phyloP scores from a whole-genome alignment of 805 yeast species.

The Yarrowia sp. region DNA sequence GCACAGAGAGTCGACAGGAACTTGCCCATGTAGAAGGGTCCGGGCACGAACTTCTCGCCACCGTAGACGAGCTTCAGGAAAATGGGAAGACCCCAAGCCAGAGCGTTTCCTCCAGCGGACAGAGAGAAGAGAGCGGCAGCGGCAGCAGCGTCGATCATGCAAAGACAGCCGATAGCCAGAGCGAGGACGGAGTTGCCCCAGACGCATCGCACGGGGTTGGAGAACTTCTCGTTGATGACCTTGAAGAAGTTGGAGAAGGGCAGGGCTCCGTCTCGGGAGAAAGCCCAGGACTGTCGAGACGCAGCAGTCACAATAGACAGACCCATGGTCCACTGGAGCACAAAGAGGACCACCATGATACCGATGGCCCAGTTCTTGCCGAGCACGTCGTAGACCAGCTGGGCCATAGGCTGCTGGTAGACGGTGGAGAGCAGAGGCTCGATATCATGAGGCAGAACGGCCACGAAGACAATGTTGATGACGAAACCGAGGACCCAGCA shows the following conservation, averaged over 20 bases:
- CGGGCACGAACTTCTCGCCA: slow-evolving; percentile 57
- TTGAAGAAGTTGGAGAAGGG: slow-evolving; percentile 59
- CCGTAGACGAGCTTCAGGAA: slow-evolving; percentile 49
- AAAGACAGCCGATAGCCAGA: slow-evolving; percentile 53
- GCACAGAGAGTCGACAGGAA: slow-evolving; percentile 46
- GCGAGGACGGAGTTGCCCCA: slow-evolving; percentile 51
- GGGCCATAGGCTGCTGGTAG: slow-evolving; percentile 65
- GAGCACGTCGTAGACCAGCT: slow-evolving; percentile 57
- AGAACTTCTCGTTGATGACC: slow-evolving; percentile 52
- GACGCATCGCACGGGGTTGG: slow-evolving; percentile 66
- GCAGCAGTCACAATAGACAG: slow-evolving; percentile 60
- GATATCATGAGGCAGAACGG: slow-evolving; percentile 51
- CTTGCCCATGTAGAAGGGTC: slow-evolving; percentile 63
- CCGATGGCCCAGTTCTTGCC: slow-evolving; percentile 66
- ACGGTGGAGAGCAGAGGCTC: slow-evolving; percentile 44
- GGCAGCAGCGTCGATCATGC: slow-evolving; percentile 58
- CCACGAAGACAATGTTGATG: slow-evolving; percentile 52
- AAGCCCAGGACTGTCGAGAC: slow-evolving; percentile 72
- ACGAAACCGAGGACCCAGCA: slow-evolving; percentile 61
- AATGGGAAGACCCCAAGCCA: slow-evolving; percentile 64
- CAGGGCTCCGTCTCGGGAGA: slow-evolving; percentile 70
- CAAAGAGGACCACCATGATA: slow-evolving; percentile 55
- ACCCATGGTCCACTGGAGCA: slow-evolving; percentile 67
- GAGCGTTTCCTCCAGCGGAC: slow-evolving; percentile 58
- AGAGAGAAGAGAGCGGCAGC: slow-evolving; percentile 65